Percentiles rank a stretch among this genome's conserved stretches.
These are phyloP conservation scores for Psilocybe sp. DNA, from an alignment of 768 basidiomycete genomes.

Conservation along the genomic window DNA sequence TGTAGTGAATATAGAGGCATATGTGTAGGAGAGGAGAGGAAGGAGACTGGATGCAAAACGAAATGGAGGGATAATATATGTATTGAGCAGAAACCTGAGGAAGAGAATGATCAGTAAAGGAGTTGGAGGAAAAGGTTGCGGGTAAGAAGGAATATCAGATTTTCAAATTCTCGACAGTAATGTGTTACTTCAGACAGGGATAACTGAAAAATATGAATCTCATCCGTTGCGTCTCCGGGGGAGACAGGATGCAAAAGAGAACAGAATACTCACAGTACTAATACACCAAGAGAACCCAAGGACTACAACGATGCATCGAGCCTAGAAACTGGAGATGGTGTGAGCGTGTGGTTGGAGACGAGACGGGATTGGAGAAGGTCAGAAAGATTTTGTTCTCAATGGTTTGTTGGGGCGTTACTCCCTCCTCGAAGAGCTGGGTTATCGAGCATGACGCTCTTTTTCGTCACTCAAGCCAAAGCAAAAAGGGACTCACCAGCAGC, in stretches of 20 bases:
- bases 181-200: constrained; percentile 28
- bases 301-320: not conserved
- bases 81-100: not conserved
- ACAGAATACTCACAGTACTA: constrained; percentile 5
- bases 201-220: constrained; percentile 31
- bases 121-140: not conserved
- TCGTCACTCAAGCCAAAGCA: constrained; percentile 41
- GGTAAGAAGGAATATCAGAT: constrained; percentile 23
- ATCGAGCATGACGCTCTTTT: constrained; percentile 77
- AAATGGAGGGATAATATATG: not conserved
- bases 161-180: constrained; percentile 30
- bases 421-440: constrained; percentile 97
- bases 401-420: constrained; percentile 82
- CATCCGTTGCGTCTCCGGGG: constrained; percentile 16
- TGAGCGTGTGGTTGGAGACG: not conserved
- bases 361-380: not conserved
- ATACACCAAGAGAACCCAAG: not conserved
- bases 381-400: constrained; percentile 52
- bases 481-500: not conserved
- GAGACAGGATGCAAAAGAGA: not conserved
- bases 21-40: not conserved
- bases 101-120: constrained; percentile 1
- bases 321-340: not conserved
- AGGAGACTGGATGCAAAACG: not conserved
- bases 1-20: constrained; percentile 74